These are phyloP conservation scores for sunflower (Helianthus annuus) DNA, from an alignment of 129 eudicot species.

Conservation along the genomic window DNA sequence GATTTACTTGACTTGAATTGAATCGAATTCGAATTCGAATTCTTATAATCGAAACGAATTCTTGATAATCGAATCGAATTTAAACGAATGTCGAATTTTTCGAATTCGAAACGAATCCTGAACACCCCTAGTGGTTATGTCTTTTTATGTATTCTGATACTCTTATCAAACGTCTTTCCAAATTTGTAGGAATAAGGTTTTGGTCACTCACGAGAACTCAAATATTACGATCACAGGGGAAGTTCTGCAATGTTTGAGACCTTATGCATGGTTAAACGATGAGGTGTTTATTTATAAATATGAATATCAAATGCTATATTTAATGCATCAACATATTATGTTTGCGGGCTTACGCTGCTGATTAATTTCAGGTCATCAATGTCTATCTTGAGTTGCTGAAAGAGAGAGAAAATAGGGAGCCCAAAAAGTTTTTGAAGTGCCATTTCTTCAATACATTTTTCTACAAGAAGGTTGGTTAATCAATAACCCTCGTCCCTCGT, in stretches of 20 bases:
- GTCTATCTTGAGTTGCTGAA: conserved; percentile 80
- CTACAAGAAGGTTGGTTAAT: conserved; percentile 79
- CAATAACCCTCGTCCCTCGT: background rate
- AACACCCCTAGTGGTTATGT: background rate
- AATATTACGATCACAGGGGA: conserved; percentile 80
- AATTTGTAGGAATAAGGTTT: conserved; percentile 55
- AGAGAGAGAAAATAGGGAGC: conserved; percentile 91
- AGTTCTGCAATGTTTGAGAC: conserved; percentile 73
- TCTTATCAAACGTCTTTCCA: background rate
- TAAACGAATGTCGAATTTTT: no score
- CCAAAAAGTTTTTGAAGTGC: conserved; percentile 73
- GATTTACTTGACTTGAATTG: no score
- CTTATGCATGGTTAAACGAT: conserved; percentile 85
- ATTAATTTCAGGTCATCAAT: conserved; percentile 69
- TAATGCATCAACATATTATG: background rate
- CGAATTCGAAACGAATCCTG: no score
- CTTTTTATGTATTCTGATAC: background rate
- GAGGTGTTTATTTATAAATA: conserved; percentile 48
- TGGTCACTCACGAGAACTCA: conserved; percentile 77
- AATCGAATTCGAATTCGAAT: no score
- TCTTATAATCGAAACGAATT: no score
- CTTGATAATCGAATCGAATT: no score
- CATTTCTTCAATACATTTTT: conserved; percentile 96
- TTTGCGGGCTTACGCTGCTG: conserved; percentile 19
- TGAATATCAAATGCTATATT: background rate